Conservation (phyloP, 2,329 filamentous ascomycete genomes). For the Epichloe amarillans region DNA sequence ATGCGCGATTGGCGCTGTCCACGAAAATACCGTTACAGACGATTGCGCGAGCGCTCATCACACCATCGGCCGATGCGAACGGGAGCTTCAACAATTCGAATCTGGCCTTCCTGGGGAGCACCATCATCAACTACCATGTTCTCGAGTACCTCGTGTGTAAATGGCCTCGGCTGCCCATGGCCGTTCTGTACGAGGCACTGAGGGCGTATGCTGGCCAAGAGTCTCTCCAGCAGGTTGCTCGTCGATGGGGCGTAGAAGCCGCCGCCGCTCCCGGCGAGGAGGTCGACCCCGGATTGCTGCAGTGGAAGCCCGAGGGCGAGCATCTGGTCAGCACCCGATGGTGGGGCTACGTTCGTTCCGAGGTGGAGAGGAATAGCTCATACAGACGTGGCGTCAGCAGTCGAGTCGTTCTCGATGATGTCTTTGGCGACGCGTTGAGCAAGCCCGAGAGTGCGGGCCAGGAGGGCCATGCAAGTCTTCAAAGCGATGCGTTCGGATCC, state of each 20-base stretch:
- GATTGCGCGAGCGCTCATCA: constrained; percentile 73
- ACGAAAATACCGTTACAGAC: constrained; percentile 73
- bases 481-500: constrained; percentile 55
- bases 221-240: constrained; percentile 58
- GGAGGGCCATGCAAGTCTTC: constrained; percentile 49
- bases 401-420: constrained; percentile 68
- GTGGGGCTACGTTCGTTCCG: constrained; percentile 40
- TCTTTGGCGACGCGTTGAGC: constrained; percentile 56
- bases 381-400: constrained; percentile 58
- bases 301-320: constrained; percentile 48
- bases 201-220: constrained; percentile 69
- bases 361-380: constrained; percentile 30
- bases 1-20: constrained; percentile 75
- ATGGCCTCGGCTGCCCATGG: constrained; percentile 81
- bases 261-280: constrained; percentile 81
- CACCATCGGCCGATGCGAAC: constrained; percentile 70
- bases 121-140: constrained; percentile 78
- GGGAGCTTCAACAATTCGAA: constrained; percentile 78
- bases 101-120: constrained; percentile 66
- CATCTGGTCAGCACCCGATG: constrained; percentile 33
- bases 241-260: constrained; percentile 82
- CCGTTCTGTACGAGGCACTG: constrained; percentile 76
- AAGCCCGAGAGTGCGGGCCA: constrained; percentile 12
- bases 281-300: constrained; percentile 81
- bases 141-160: constrained; percentile 78